phyloP scores from a whole-genome alignment of 352 stramenopile genomes.

The Phytophthora multivora region DNA sequence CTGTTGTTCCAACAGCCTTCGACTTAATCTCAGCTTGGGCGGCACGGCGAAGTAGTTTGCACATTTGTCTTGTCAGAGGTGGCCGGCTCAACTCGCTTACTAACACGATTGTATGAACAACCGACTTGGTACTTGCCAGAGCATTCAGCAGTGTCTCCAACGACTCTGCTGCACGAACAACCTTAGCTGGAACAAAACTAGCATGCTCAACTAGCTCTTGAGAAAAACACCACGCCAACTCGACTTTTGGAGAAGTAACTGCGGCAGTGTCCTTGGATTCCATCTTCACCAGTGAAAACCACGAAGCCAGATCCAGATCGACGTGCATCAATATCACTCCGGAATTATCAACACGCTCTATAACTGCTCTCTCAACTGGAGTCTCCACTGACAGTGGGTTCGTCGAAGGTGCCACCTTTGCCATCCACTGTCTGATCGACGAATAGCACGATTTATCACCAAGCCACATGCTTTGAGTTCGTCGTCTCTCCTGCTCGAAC shows the following conservation, averaged over 20 bases:
- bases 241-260: background rate
- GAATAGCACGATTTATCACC: conserved; percentile 36
- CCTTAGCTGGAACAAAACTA: conserved; percentile 49
- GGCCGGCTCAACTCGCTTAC: conserved; percentile 56
- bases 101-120: conserved; percentile 43
- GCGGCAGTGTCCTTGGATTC: background rate
- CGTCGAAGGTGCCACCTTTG: conserved; percentile 4
- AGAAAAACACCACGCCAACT: conserved; percentile 46
- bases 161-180: conserved; percentile 26
- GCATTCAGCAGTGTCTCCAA: conserved; percentile 32
- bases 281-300: conserved; percentile 55
- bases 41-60: conserved; percentile 37
- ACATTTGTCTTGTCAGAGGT: conserved; percentile 52
- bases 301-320: conserved; percentile 73
- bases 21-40: conserved; percentile 2
- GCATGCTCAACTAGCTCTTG: conserved; percentile 48
- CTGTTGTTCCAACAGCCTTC: conserved; percentile 4
- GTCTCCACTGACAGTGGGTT: background rate
- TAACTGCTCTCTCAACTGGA: background rate
- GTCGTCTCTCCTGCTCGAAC: conserved; percentile 39
- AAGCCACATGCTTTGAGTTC: conserved; percentile 37
- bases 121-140: background rate
- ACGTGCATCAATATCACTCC: conserved; percentile 58
- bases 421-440: conserved; percentile 20
- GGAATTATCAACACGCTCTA: conserved; percentile 4